phyloP scores from a whole-genome alignment of 2,329 filamentous ascomycete species.

The Paecilomyces fulvus region DNA sequence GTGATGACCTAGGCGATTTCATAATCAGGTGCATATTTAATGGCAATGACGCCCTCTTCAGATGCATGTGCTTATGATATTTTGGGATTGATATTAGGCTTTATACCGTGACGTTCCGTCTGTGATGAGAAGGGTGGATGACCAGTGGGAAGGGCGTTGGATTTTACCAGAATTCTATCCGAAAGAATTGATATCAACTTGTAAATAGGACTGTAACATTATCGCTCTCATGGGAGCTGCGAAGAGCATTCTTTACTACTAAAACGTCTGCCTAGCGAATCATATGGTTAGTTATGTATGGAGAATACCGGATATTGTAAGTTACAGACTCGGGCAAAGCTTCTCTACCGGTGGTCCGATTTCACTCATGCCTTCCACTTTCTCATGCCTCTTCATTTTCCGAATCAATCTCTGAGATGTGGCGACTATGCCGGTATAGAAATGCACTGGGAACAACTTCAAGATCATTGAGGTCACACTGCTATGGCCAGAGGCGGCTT shows the following conservation, averaged over 20 bases:
- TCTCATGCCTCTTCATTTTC: background rate
- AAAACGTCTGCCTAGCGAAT: background rate
- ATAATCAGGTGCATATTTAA: background rate
- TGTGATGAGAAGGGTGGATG: background rate
- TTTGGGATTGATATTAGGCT: background rate
- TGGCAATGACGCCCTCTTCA: background rate
- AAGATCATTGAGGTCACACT: constrained; percentile 10
- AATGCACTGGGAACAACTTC: constrained; percentile 12
- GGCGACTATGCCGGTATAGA: constrained; percentile 14
- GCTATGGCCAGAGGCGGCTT: constrained; percentile 10
- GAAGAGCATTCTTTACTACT: background rate
- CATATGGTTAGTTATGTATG: background rate
- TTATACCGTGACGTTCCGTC: background rate
- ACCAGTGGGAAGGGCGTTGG: background rate
- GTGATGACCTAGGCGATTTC: constrained; percentile 20
- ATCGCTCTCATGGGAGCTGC: background rate
- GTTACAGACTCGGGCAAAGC: background rate
- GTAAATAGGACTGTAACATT: background rate
- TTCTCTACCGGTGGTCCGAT: background rate
- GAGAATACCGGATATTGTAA: background rate
- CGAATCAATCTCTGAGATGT: constrained; percentile 18
- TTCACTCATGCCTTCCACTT: background rate
- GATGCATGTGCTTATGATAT: background rate
- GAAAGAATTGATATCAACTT: background rate
- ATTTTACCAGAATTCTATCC: background rate